These are phyloP conservation scores for Pythium monospermum DNA, from an alignment of 352 stramenopile genomes.

Conservation along the genomic window DNA sequence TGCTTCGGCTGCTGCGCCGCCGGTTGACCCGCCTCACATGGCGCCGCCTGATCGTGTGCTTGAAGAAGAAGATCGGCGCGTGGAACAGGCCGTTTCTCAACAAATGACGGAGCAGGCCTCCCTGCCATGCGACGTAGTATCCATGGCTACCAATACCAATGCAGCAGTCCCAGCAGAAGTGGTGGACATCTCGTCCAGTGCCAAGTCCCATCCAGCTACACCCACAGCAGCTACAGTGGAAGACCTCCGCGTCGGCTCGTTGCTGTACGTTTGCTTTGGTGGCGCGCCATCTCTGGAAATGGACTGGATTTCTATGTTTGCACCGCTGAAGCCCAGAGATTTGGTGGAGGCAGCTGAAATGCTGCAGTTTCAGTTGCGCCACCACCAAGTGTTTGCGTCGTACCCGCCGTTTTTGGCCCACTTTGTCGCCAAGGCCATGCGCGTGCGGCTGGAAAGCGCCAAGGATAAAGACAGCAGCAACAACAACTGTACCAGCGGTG, in stretches of 20 bases:
- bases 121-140: no score
- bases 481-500: background rate
- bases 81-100: slow-evolving; percentile 11
- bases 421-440: slow-evolving; percentile 45
- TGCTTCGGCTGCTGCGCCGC: no score
- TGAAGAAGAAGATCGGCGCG: no score
- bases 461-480: background rate
- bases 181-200: background rate
- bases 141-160: background rate
- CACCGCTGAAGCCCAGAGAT: slow-evolving; percentile 28
- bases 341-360: slow-evolving; percentile 36
- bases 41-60: slow-evolving; percentile 31
- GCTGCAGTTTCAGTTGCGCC: slow-evolving; percentile 31
- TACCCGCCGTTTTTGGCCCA: slow-evolving; percentile 44
- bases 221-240: slow-evolving; percentile 19
- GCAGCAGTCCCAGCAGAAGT: background rate
- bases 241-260: slow-evolving; percentile 40
- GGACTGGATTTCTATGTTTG: slow-evolving; percentile 40
- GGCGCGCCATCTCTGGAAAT: slow-evolving; percentile 41
- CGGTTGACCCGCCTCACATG: slow-evolving; percentile 18
- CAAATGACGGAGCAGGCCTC: background rate
- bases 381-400: slow-evolving; percentile 33
- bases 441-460: slow-evolving; percentile 1
- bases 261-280: slow-evolving; percentile 59
- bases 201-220: background rate